A percentile compares a stretch with the other conserved stretches of the same genome.
Evolutionary conservation across 148 eudicot species (phyloP).

Genomic region (Fagopyrum esculentum): DNA sequence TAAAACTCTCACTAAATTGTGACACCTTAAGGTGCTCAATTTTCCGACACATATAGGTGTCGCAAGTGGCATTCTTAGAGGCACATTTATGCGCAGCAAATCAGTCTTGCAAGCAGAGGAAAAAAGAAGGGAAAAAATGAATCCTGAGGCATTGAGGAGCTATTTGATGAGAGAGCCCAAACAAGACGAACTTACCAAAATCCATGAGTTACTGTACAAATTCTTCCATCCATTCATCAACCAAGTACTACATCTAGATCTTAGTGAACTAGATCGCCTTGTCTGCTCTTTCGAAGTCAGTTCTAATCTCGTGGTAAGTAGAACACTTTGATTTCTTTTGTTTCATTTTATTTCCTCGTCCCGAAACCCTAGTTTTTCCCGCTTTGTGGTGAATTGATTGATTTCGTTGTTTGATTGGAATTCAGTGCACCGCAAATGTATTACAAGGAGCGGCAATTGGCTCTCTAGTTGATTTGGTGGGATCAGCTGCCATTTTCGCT

Average conservation of each 20-base stretch:
- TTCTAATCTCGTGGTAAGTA: conserved; percentile 52
- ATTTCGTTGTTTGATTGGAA: not conserved
- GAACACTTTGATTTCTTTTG: not conserved
- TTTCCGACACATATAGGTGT: too few relatives aligned
- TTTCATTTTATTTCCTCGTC: not conserved
- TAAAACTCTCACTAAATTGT: too few relatives aligned
- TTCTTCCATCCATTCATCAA: conserved; percentile 50
- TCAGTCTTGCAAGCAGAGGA: not conserved
- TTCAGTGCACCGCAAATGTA: conserved; percentile 57
- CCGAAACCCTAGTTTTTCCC: not conserved
- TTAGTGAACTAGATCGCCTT: conserved; percentile 51
- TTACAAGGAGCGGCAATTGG: conserved; percentile 84
- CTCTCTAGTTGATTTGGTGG: conserved; percentile 60
- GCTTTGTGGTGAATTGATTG: conserved; percentile 6
- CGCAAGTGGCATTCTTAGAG: too few relatives aligned
- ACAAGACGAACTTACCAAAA: conserved; percentile 31
- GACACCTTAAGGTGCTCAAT: too few relatives aligned
- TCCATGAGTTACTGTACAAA: conserved; percentile 42
- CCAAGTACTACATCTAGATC: conserved; percentile 29
- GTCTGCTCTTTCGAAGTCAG: conserved; percentile 68
- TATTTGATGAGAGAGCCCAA: conserved; percentile 21
- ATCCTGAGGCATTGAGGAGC: not conserved
- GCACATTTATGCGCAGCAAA: too few relatives aligned
- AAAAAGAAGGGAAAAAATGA: conserved; percentile 27
- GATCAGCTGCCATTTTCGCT: conserved; percentile 55